Base-by-base conservation (phyloP, 2,329 filamentous ascomycete genomes). In the Exserohilum rostratum region DNA sequence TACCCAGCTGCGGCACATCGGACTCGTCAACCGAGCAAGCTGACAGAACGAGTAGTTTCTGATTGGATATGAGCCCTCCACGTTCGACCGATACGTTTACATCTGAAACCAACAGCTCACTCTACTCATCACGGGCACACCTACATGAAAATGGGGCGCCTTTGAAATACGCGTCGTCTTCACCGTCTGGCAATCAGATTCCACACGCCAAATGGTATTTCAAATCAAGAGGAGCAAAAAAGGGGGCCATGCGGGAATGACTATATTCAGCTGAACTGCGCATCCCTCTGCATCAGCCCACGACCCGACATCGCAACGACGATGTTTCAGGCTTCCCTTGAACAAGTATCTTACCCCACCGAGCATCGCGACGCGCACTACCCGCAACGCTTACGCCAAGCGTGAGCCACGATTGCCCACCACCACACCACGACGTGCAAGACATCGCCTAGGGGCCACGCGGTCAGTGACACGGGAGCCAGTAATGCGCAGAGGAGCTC, bases 1-100 rank as follows among this genome's bases (percentile, higher is more conserved):
- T 47, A 45, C 43, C 50, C 46, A 55, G 40, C 48, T 51, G 18
- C 40, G 27, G 42, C 18, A 49, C 31, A 40, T 34, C 33, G 46
- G 30, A n/a, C 18, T 13, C 33, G 22, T 29, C n/a, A 9, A 17
- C 33, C 35, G 22, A 33, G 31, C 55, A n/a, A 15, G 50, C 60
- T 62, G 44, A 61, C 47, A 45, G 30, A 33, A 7, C 3, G 13
- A 15, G n/a, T 25, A 60, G 53, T 53, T 50, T 27, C 37, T 53
- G 47, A 60, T 52, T 47, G 47, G 33, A 57, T 40, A 27, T 30
- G 53, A 56, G 17, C 6, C 39, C 12, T 46, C 30, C n/a, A 1
- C n/a, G 6, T 51, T 43, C 10, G 38, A 42, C 9, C 34, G 46
- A 17, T 34, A 33, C 5, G 39, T 61, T 2, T 55, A 49, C 39